Evolutionary conservation across 2,329 filamentous ascomycete species (phyloP).

Genomic region (Cordyceps tenuipes): DNA sequence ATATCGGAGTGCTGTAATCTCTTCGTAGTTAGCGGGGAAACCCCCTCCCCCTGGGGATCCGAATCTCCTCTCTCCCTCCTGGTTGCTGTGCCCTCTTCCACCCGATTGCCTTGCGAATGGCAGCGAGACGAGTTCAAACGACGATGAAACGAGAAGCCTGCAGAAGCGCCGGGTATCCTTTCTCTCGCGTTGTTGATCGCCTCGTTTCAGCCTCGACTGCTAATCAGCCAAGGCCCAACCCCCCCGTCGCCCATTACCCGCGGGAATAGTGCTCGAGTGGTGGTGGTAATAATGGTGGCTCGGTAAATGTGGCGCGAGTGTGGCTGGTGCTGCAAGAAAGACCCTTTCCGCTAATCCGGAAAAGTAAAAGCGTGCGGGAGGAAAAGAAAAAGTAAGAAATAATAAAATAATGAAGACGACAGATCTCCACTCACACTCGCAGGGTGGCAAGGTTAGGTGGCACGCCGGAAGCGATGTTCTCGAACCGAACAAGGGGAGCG

Average conservation of each 20-base stretch:
- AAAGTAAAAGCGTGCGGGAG: background rate
- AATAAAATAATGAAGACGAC: background rate
- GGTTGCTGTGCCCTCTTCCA: background rate
- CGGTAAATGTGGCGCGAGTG: background rate
- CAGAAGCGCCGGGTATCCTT: background rate
- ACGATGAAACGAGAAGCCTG: background rate
- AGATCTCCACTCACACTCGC: background rate
- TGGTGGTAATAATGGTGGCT: background rate
- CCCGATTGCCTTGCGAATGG: background rate
- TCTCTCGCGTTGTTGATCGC: background rate
- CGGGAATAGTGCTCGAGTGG: background rate
- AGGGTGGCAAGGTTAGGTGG: background rate
- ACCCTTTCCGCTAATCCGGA: background rate
- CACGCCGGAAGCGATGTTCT: slow-evolving; percentile 10
- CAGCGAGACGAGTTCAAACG: background rate
- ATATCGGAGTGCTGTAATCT: background rate
- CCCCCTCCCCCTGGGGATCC: background rate
- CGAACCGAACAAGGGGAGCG: slow-evolving; percentile 10
- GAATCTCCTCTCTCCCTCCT: background rate
- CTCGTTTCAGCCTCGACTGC: background rate
- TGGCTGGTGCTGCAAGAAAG: background rate
- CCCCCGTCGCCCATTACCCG: background rate
- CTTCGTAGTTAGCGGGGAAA: background rate
- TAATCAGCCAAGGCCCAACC: background rate
- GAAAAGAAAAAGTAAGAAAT: background rate